Conservation (phyloP, 176 grass and related monocot species). For the Metroxylon sagu region DNA sequence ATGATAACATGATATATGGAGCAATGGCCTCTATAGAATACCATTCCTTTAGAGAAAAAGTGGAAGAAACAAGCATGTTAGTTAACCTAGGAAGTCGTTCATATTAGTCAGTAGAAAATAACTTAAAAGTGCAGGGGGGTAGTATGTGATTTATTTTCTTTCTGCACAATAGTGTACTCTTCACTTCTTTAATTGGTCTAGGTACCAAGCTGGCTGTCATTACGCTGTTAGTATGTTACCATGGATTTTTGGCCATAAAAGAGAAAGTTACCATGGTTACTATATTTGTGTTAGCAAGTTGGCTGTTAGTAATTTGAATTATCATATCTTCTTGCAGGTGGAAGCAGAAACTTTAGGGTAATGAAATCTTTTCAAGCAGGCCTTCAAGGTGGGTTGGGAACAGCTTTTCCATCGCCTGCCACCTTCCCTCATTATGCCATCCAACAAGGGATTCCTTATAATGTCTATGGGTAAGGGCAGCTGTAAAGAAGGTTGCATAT, state of each 20-base stretch:
- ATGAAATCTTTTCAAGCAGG: conserved; percentile 23
- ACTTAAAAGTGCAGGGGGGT: neutral
- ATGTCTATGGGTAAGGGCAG: conserved; percentile 21
- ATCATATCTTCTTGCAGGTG: conserved; percentile 1
- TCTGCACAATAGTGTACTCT: neutral
- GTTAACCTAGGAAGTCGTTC: neutral
- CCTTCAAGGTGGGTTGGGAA: conserved; percentile 2
- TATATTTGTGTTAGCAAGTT: no score
- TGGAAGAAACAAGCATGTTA: neutral
- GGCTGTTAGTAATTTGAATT: no score
- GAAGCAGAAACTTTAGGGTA: conserved; percentile 14
- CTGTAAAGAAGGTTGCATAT: no score
- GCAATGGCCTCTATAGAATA: neutral
- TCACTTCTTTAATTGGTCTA: no score
- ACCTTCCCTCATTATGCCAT: conserved; percentile 16
- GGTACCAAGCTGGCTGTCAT: no score
- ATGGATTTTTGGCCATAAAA: no score
- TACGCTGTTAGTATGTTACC: no score
- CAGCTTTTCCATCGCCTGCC: conserved; percentile 18
- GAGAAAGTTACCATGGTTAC: no score
- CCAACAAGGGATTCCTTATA: conserved; percentile 18
- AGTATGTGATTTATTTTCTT: neutral
- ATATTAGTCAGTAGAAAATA: neutral
- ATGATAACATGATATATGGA: no score
- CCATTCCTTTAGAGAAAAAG: conserved; percentile 3